These are phyloP conservation scores for Aspergillus pseudoviridinutans DNA, from an alignment of 2,329 filamentous ascomycete genomes.

Conservation along the genomic window DNA sequence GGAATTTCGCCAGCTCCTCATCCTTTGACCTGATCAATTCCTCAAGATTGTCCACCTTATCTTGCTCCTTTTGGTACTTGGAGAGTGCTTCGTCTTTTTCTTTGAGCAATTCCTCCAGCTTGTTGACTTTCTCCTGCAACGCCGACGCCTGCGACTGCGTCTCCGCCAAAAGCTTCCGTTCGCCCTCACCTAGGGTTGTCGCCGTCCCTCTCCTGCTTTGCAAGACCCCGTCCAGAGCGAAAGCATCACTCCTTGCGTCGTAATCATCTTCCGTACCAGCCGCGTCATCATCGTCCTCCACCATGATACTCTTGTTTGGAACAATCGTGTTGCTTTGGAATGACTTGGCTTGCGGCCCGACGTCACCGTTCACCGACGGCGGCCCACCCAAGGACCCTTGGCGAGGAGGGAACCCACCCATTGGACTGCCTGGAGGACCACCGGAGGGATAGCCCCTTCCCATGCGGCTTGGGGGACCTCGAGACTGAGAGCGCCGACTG, in stretches of 20 bases:
- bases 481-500: conserved; percentile 40
- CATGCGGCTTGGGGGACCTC: conserved; percentile 31
- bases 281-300: conserved; percentile 85
- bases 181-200: conserved; percentile 52
- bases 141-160: conserved; percentile 73
- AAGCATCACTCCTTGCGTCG: conserved; percentile 59
- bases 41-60: conserved; percentile 62
- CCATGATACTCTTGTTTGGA: conserved; percentile 95
- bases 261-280: conserved; percentile 54
- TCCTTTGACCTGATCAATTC: conserved; percentile 66
- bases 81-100: conserved; percentile 68
- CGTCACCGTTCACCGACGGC: conserved; percentile 57
- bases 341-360: conserved; percentile 77
- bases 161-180: conserved; percentile 72
- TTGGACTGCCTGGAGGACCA: conserved; percentile 32
- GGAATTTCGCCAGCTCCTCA: conserved; percentile 60
- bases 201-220: conserved; percentile 46
- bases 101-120: conserved; percentile 65
- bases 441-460: conserved; percentile 36
- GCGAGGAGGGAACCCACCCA: conserved; percentile 35
- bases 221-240: conserved; percentile 54
- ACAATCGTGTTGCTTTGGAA: conserved; percentile 95
- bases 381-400: conserved; percentile 40
- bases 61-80: conserved; percentile 57
- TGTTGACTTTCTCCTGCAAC: conserved; percentile 68